Evolutionary conservation across 805 yeast species (phyloP).

Genomic region (Starmerella stellata): DNA sequence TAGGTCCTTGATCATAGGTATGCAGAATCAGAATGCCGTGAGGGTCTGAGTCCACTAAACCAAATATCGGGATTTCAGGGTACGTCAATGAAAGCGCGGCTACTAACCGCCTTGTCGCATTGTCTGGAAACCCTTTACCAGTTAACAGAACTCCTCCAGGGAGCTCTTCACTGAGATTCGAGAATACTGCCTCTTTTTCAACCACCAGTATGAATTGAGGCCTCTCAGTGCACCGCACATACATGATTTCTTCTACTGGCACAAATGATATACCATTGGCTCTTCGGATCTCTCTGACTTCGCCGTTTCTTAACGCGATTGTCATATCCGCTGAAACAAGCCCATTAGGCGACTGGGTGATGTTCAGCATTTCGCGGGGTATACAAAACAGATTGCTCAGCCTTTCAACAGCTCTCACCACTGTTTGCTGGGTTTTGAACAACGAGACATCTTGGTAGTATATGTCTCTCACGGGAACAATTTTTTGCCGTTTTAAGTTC

Average conservation of each 20-base stretch:
- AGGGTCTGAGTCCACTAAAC: slow-evolving; percentile 46
- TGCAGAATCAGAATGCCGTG: slow-evolving; percentile 40
- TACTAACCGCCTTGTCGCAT: slow-evolving; percentile 31
- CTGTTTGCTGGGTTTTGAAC: slow-evolving; percentile 30
- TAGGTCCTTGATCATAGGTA: slow-evolving; percentile 21
- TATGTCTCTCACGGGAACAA: slow-evolving; percentile 35
- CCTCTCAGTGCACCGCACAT: slow-evolving; percentile 12
- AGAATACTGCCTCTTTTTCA: slow-evolving; percentile 35
- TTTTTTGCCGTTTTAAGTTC: slow-evolving; percentile 9
- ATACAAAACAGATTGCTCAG: slow-evolving; percentile 27
- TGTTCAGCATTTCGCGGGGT: slow-evolving; percentile 26
- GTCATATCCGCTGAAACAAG: slow-evolving; percentile 29
- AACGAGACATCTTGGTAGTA: slow-evolving; percentile 40
- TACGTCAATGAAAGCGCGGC: slow-evolving; percentile 17
- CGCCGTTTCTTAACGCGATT: slow-evolving; percentile 10
- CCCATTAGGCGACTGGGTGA: slow-evolving; percentile 42
- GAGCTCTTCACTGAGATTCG: slow-evolving; percentile 19
- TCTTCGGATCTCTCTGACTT: slow-evolving; percentile 9
- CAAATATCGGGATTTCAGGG: slow-evolving; percentile 27
- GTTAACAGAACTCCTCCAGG: slow-evolving; percentile 28
- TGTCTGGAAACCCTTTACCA: slow-evolving; percentile 54
- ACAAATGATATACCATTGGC: slow-evolving; percentile 20
- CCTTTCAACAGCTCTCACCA: slow-evolving; percentile 27
- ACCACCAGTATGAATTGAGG: slow-evolving; percentile 27
- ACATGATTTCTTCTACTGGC: slow-evolving; percentile 22